Evolutionary conservation across 148 eudicot species (phyloP), one percentile per base, ranked within the genome.

Genomic region (Pharnaceum exiguum): DNA sequence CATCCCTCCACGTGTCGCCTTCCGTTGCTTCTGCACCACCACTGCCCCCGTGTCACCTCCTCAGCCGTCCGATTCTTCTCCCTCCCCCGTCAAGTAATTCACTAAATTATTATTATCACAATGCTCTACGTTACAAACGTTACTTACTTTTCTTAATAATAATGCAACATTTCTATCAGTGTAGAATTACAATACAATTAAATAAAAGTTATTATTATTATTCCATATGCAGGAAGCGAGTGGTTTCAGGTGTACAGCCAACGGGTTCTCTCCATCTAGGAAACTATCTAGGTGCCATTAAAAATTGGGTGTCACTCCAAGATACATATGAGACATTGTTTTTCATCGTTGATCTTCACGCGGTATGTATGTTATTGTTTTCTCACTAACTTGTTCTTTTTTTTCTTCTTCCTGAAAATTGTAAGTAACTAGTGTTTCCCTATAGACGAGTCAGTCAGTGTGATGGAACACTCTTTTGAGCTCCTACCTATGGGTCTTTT

Each of bases 241-340:
- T 91, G 56, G 98, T 91, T 32, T 91, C 98, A 37, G 98, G 98
- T 57, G 98, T 91, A 52, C 98, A 91, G 72, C 96, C 97, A 30
- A 91, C 98, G 11, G 98, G 96, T 49, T 67, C 90, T 60, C 71
- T 91, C 63, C 98, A 91, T 82, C 81, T 91, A 8, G 98, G 98
- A 32, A 91, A 91, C 62, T 91, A 91, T 72, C 90, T 91, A 16
- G 98, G 96, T 21, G 98, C 98, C 57, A 87, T 91, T 51, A 87
- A 83, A 50, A 87, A 91, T 71, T 91, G 98, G 98, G 57, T 83
- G 49, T 57, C 81, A 0, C 82, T 91, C 68, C 98, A 91, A 96
- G 80, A 87, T 68, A 65, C 75, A 17, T 88, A 74, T 67, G 98
- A 93, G 51, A 83, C 98, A 32, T 60, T 83, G 27, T 93, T 93